Base-by-base conservation (phyloP, 345 rosid genomes). In the Gossypium mustelinum region DNA sequence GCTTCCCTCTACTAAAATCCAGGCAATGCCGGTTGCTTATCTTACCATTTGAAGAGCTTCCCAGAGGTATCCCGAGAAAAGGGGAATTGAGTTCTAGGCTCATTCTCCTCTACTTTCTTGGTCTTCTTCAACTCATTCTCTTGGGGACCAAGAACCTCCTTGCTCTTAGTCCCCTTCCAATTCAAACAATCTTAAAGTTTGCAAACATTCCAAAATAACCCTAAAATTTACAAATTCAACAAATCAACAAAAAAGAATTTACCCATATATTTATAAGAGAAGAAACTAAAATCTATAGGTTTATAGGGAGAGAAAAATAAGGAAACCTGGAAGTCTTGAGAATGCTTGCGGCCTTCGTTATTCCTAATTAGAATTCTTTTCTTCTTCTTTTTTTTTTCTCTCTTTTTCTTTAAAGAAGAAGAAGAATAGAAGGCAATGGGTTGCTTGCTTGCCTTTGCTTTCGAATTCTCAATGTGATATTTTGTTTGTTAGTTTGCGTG, bases 61-160 rank as follows among this genome's bases (percentile, higher is more conserved):
- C 78, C 71, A 85, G 75, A 51, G 86, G 86, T 79, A 78, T 81
- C 62, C 89, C 88, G 48, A 86, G 79, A 81, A 93, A 89, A 70
- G 89, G 84, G 85, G 79, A 78, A 44, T 84, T 80, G 61, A 91
- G 82, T 74, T 84, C 82, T 54, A 80, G 72, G 76, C 90, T 87
- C 94, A 88, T 92, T 80, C 78, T 86, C 65, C 17, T 79, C 75
- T 78, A 3, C 39, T 24, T 25, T 51, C 60, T 27, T 50, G 16
- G 24, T 85, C 68, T 24, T 77, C 73, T 79, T 59, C 64, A 51
- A 69, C 58, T 27, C 73, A 69, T 68, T 20, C 2, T 47, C 11
- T 29, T 52, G 73, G 73, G 73, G 73, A 69, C 73, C 60, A 69
- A 69, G 73, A 69, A 69, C 73, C 45, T 51, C 9, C 25, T 51